Base-by-base conservation (phyloP, 805 yeast species). In the Brettanomyces naardenensis region DNA sequence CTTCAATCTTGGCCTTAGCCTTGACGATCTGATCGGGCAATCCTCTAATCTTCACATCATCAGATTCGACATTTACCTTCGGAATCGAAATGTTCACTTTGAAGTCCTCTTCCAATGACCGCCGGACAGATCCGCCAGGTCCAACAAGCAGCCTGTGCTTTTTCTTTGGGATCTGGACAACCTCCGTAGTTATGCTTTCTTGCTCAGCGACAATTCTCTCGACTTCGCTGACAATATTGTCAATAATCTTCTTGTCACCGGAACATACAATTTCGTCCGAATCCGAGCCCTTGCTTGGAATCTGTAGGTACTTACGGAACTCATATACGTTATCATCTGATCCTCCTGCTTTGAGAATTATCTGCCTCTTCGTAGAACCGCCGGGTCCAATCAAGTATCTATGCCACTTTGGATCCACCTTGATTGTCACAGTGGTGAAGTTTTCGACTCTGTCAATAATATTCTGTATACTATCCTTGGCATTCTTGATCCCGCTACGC, bases 121-220 rank as follows among this genome's bases (percentile, higher is more conserved):
- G 80, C 61, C 90, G 85, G 41, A 73, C 71, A 10, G 75, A 52
- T 31, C 97, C 97, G 41, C 78, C 77, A 28, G 87, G 78, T 28
- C 97, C 97, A 58, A 90, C 75, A 36, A 90, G 53, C 7, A 76
- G 68, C 49, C 86, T 74, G 51, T 85, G 90, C 54, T 80, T 81
- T 42, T 77, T 81, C 54, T 77, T 75, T 29, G 92, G 75, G 49
- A 90, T 67, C 13, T 68, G 76, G 40, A 71, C 49, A 28, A 65
- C 69, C 45, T 68, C 80, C 28, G 66, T 61, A 35, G 70, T 63
- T 35, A 78, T 62, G 37, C 75, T 75, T 56, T 86, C 87, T 45
- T 74, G 75, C 26, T 73, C 78, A 15, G 64, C 68, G 34, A 88
- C 80, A 36, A 89, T 65, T 36, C 68, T 66, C 39, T 76, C 65